These are phyloP conservation scores for Pseudonitzschia multiseries DNA, from an alignment of 108 stramenopile genomes.

Conservation along the genomic window DNA sequence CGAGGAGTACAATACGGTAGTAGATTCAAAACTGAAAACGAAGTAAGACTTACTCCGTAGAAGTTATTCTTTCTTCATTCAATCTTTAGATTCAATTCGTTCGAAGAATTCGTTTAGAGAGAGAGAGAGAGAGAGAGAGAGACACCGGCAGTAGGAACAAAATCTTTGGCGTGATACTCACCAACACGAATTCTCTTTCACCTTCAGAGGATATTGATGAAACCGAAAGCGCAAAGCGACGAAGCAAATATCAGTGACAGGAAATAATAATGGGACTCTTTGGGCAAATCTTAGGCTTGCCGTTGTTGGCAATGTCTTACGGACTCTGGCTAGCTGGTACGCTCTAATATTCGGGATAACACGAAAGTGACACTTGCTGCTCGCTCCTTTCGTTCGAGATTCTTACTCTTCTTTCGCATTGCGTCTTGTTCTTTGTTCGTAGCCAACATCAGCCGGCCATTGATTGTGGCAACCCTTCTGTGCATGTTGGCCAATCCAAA, in stretches of 20 bases:
- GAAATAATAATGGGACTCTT: slow-evolving; percentile 29
- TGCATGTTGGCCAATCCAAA: slow-evolving; percentile 52
- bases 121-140: too few species aligned
- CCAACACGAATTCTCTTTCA: too few species aligned
- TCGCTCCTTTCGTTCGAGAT: neutral
- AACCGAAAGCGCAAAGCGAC: neutral
- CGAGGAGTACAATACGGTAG: too few species aligned
- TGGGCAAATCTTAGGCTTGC: slow-evolving; percentile 36
- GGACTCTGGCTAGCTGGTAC: neutral
- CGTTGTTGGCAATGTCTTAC: slow-evolving; percentile 28
- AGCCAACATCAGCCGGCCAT: slow-evolving; percentile 55
- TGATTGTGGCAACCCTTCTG: slow-evolving; percentile 56
- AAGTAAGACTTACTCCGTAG: too few species aligned
- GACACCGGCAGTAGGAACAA: too few species aligned
- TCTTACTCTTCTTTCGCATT: neutral
- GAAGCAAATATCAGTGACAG: neutral
- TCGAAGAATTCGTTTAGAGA: too few species aligned
- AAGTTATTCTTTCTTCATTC: too few species aligned
- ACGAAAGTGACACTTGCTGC: neutral
- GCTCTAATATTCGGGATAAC: neutral
- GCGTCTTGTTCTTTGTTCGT: slow-evolving; percentile 41
- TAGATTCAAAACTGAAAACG: too few species aligned
- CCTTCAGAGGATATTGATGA: too few species aligned
- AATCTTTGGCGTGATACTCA: too few species aligned
- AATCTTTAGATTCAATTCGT: too few species aligned